Conservation (phyloP, 1,284 basidiomycete species). For the Agaricales sp. region DNA sequence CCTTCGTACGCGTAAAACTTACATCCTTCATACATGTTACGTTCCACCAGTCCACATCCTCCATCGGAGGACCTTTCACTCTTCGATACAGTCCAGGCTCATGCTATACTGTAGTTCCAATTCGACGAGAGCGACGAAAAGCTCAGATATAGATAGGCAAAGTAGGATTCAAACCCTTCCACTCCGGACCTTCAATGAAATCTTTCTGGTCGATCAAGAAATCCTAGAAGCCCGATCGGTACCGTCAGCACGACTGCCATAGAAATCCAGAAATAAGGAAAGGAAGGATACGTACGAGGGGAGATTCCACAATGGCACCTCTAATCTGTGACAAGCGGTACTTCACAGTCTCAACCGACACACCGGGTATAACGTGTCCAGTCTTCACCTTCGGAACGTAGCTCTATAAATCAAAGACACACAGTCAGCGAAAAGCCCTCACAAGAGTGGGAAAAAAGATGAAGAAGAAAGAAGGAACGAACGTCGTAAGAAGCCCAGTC, state of each 20-base stretch:
- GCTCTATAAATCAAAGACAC: slow-evolving; percentile 29
- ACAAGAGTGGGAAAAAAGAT: slow-evolving; percentile 1
- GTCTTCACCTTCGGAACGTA: slow-evolving; percentile 70
- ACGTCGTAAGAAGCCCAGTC: slow-evolving; percentile 74
- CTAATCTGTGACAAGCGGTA: slow-evolving; percentile 58
- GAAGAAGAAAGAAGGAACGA: slow-evolving; percentile 20
- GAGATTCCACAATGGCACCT: slow-evolving; percentile 69
- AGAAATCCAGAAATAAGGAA: neutral
- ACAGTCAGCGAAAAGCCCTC: no score
- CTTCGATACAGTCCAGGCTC: no score
- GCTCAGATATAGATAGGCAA: slow-evolving; percentile 68
- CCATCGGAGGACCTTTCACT: no score
- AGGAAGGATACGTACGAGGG: slow-evolving; percentile 40
- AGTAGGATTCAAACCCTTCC: slow-evolving; percentile 66
- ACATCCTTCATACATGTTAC: no score
- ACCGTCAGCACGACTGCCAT: neutral
- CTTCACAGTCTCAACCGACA: slow-evolving; percentile 63
- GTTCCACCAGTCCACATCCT: no score
- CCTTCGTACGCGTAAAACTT: no score
- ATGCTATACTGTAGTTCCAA: no score
- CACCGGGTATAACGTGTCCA: slow-evolving; percentile 70
- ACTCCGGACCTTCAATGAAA: slow-evolving; percentile 60
- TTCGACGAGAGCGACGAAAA: no score
- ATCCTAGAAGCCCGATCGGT: slow-evolving; percentile 33
- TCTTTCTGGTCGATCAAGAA: slow-evolving; percentile 74